Evolutionary conservation across 805 yeast species (phyloP).

Genomic region (Candida morakotiae): DNA sequence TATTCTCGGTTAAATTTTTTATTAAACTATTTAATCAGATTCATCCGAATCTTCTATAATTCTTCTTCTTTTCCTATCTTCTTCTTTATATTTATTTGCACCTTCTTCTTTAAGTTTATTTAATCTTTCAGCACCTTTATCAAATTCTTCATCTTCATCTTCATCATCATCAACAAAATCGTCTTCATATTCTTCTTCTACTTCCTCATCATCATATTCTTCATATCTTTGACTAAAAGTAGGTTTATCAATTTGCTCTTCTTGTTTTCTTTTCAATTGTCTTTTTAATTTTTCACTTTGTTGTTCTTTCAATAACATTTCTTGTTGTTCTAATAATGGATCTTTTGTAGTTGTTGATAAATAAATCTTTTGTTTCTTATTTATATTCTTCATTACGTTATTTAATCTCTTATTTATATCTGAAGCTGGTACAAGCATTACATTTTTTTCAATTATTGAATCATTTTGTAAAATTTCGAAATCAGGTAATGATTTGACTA

Average conservation of each 20-base stretch:
- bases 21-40: no score
- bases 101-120: slow-evolving; percentile 54
- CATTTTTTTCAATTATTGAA: slow-evolving; percentile 56
- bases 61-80: slow-evolving; percentile 43
- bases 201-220: slow-evolving; percentile 37
- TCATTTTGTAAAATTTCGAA: slow-evolving; percentile 70
- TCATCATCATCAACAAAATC: slow-evolving; percentile 35
- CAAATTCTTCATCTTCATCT: slow-evolving; percentile 34
- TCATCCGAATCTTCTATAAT: slow-evolving; percentile 51
- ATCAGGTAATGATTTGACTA: slow-evolving; percentile 67
- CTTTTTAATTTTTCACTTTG: slow-evolving; percentile 59
- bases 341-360: slow-evolving; percentile 56
- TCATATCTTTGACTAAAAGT: slow-evolving; percentile 20
- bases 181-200: slow-evolving; percentile 42
- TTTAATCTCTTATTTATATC: slow-evolving; percentile 79
- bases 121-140: slow-evolving; percentile 56
- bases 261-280: slow-evolving; percentile 57
- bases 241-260: slow-evolving; percentile 51
- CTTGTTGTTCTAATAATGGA: slow-evolving; percentile 65
- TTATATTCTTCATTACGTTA: slow-evolving; percentile 53
- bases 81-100: slow-evolving; percentile 44
- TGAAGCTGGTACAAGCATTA: slow-evolving; percentile 85
- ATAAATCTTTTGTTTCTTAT: slow-evolving; percentile 45
- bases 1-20: background rate
- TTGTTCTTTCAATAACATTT: slow-evolving; percentile 59